Conservation (phyloP, 2,329 filamentous ascomycete species). For the Beauveria sp. region DNA sequence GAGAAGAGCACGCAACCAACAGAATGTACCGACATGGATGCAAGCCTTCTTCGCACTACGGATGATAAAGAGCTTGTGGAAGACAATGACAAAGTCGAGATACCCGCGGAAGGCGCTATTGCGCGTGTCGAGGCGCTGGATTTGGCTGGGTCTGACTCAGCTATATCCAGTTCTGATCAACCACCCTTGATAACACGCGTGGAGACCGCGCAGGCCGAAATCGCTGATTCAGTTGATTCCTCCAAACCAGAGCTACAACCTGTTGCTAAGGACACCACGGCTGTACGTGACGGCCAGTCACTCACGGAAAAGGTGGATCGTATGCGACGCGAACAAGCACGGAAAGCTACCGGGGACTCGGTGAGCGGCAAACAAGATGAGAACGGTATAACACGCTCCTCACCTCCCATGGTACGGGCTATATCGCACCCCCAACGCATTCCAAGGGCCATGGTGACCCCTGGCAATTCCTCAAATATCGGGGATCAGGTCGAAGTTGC, state of each 20-base stretch:
- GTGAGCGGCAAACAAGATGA: slow-evolving; percentile 22
- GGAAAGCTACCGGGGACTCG: slow-evolving; percentile 21
- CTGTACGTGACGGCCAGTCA: slow-evolving; percentile 18
- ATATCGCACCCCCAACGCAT: slow-evolving; percentile 38
- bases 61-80: slow-evolving; percentile 21
- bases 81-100: slow-evolving; percentile 20
- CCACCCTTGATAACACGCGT: slow-evolving; percentile 8
- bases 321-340: slow-evolving; percentile 40
- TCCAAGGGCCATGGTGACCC: not conserved
- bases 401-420: slow-evolving; percentile 46
- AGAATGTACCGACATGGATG: slow-evolving; percentile 25
- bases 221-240: slow-evolving; percentile 4
- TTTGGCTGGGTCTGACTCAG: slow-evolving; percentile 31
- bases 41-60: slow-evolving; percentile 17
- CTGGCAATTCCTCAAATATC: not conserved
- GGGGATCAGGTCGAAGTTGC: not conserved
- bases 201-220: slow-evolving; percentile 5
- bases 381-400: slow-evolving; percentile 34
- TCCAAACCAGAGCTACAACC: not conserved
- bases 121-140: slow-evolving; percentile 44
- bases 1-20: slow-evolving; percentile 39
- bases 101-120: slow-evolving; percentile 28
- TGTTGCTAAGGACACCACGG: not conserved
- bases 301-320: slow-evolving; percentile 43
- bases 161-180: slow-evolving; percentile 15